Evolutionary conservation across 345 rosid species (phyloP).

Genomic region (Citrus medica): DNA sequence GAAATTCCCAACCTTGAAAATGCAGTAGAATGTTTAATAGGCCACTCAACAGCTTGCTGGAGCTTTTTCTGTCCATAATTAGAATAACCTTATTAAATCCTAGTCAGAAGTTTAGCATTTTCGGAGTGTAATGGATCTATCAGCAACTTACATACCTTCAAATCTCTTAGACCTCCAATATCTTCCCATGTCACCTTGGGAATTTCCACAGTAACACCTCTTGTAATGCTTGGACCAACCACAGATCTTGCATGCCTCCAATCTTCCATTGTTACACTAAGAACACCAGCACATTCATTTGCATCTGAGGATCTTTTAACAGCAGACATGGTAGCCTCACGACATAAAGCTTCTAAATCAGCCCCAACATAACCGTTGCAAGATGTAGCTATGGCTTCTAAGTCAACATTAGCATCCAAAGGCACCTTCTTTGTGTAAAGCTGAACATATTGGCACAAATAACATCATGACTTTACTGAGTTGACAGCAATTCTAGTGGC

Average conservation of each 20-base stretch:
- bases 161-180: conserved; percentile 70
- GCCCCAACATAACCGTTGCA: conserved; percentile 96
- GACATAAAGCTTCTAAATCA: conserved; percentile 92
- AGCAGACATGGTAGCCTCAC: conserved; percentile 63
- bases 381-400: conserved; percentile 66
- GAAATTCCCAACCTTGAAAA: conserved; percentile 75
- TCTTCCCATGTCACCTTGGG: conserved; percentile 94
- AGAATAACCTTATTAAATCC: background rate
- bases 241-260: conserved; percentile 66
- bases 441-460: conserved; percentile 35
- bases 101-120: background rate
- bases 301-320: conserved; percentile 48
- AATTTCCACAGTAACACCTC: conserved; percentile 86
- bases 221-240: conserved; percentile 87
- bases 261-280: conserved; percentile 52
- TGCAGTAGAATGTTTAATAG: conserved; percentile 73
- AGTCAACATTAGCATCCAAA: conserved; percentile 51
- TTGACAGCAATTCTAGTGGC: background rate
- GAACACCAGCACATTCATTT: conserved; percentile 21
- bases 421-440: conserved; percentile 68
- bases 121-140: background rate
- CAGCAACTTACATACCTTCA: conserved; percentile 45
- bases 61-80: conserved; percentile 65
- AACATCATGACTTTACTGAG: conserved; percentile 2
- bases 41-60: conserved; percentile 93